Evolutionary conservation across 225 moss, liverwort and hornwort genomes (phyloP), one percentile per base, ranked within the genome.

Genomic region (Sphagnum contortum): DNA sequence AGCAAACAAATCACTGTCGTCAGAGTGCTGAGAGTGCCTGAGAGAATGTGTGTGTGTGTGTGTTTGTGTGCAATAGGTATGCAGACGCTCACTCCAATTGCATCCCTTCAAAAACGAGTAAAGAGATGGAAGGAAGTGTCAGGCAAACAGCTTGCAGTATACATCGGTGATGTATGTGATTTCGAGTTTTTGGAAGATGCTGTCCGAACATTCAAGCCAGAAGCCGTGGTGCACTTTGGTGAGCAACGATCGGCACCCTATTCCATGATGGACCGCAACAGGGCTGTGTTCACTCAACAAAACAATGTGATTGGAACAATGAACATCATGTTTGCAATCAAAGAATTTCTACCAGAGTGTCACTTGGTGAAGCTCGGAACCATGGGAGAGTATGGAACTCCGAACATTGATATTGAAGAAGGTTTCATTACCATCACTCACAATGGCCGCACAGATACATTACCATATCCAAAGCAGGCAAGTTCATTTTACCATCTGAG

Each of bases 371-470:
- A 98, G 66, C 64, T 98, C 55, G 96, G 96, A 5, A 98, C 96
- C 5, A 93, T 98, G 96, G 96, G 96, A 3, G 96, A 98, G 73
- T 98, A 98, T 45, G 96, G 96, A 9, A 98, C 96, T 4, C 96
- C 96, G 6, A 98, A 98, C 62, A 98, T 98, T 49, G 96, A 98
- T 66, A 98, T 98, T 48, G 96, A 98, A 65, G 96, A 98, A 71
- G 96, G 96, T 7, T 98, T 89, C 13, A 70, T 98, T 66, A 98
- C 89, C 5, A 76, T 98, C 3, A 93, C 85, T 0, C 90, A 98
- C 84, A 98, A 98, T 62, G 96, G 96, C 2, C 80, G 96, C 2
- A 98, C 96, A 9, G 96, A 98, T 59, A 92, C 92, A 5, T 71
- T 98, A 50, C 96, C 96, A 1, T 98, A 89, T 50, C 96, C 96